phyloP scores from a whole-genome alignment of 2,329 filamentous ascomycete genomes.

The Colletotrichum tropicale region DNA sequence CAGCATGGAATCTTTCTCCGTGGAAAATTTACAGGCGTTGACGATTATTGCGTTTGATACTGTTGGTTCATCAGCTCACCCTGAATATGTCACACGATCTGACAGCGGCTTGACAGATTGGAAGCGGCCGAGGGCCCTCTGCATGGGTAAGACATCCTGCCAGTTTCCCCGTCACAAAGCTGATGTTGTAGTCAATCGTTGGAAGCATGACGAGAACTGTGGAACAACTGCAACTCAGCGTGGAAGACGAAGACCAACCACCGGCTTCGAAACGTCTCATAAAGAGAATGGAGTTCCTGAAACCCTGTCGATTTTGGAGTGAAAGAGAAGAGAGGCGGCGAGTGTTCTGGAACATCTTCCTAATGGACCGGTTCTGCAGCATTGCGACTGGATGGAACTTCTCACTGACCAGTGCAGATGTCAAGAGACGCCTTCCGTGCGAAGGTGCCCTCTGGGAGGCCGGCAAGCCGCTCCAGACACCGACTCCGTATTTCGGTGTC shows the following conservation, averaged over 20 bases:
- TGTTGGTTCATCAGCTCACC: constrained; percentile 12
- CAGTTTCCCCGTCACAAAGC: background rate
- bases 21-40: constrained; percentile 36
- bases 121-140: constrained; percentile 33
- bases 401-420: constrained; percentile 38
- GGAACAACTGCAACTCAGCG: constrained; percentile 39
- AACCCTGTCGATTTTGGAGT: constrained; percentile 33
- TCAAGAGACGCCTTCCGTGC: constrained; percentile 40
- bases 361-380: constrained; percentile 43
- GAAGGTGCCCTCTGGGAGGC: constrained; percentile 43
- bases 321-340: constrained; percentile 42
- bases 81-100: background rate
- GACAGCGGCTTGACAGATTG: constrained; percentile 27
- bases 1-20: constrained; percentile 38
- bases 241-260: constrained; percentile 34
- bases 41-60: constrained; percentile 40
- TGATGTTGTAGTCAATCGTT: constrained; percentile 32
- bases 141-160: constrained; percentile 29
- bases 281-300: constrained; percentile 37
- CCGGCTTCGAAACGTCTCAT: constrained; percentile 32
- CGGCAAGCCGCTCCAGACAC: constrained; percentile 35
- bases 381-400: constrained; percentile 44
- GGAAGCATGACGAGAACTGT: constrained; percentile 42
- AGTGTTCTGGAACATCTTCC: constrained; percentile 46
- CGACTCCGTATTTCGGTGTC: constrained; percentile 45